Base-by-base conservation (phyloP, 2,329 filamentous ascomycete species). In the Aspergillus sp. region DNA sequence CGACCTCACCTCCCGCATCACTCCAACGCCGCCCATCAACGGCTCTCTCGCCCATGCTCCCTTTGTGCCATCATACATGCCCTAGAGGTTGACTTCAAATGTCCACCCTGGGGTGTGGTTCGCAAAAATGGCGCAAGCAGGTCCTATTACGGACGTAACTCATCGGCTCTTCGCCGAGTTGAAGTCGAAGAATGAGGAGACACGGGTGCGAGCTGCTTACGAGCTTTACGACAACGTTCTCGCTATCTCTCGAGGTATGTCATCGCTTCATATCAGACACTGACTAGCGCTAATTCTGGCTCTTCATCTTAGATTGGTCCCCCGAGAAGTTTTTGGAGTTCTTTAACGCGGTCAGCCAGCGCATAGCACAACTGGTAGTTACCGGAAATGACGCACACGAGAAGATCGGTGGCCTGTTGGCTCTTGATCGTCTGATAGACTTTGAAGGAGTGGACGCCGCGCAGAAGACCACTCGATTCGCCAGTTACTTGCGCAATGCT, bases 391-490 rank as follows among this genome's bases (percentile, higher is more conserved):
- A 96, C 75, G 89, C 91, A 5, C 88, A 89, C 68, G 95, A 99
- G 74, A 89, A 92, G 60, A 87, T 97, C 59, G 95, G 93, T 63
- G 96, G 95, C 55, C 90, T 99, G 63, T 89, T 95, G 70, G 94
- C 94, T 61, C 86, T 99, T 62, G 94, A 96, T 75, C 89, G 90
- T 59, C 86, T 99, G 57, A 94, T 98, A 76, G 93, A 97, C 75
- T 97, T 98, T 74, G 94, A 97, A 70, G 94, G 93, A 61, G 91
- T 97, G 68, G 96, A 99, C 78, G 87, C 91, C 23, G 92, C 91
- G 38, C 88, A 92, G 70, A 98, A 98, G 78, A 96, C 95, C 61
- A 96, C 94, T 30, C 88, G 95, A 58, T 99, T 98, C 73, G 92
- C 92, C 49, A 92, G 92, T 65, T 96, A 94, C 71, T 86, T 99